Base-by-base conservation (phyloP, 2,329 filamentous ascomycete species). In the Fusarium lyarnte region DNA sequence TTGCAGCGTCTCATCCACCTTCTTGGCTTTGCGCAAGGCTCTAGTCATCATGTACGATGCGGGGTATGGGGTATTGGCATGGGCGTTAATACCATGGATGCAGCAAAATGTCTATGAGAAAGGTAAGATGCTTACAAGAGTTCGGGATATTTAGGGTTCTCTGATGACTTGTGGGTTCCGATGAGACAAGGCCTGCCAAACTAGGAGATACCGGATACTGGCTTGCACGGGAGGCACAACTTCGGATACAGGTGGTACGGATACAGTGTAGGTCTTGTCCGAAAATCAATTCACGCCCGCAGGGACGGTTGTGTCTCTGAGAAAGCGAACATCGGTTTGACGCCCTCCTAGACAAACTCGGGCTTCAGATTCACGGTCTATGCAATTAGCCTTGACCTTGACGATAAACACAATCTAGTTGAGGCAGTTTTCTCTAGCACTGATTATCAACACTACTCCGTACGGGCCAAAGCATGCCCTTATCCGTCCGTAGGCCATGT, bases 141-240 rank as follows among this genome's bases (percentile, higher is more conserved):
- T 33, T 71, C 71, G 73, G 73, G 23, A 74, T 53, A 60, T 63
- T 67, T 73, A 73, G 73, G 73, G 52, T 58, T 49, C 46, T 58
- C 42, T 19, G 23, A 38, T 45, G 39, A 38, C 54, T 27, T 38
- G 36, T 41, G 43, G 51, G 42, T 46, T 62, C 19, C 43, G 38
- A 27, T 25, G 36, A 39, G 41, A 33, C 33, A 6, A 25, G 10
- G 25, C 19, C 57, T 66, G 29, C 58, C n/a, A 39, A 6, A 46
- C n/a, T 52, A 46, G 35, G 39, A 36, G 29, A 62, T 57, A 17
- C 46, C 51, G 58, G 45, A 27, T 43, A 31, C 43, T 54, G 25
- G 10, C 43, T 49, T 46, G 36, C 21, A 17, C 5, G 10, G 39
- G 60, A 72, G 38, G 58, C 41, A 27, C 41, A 54, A 33, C 19